Conservation (phyloP, 2,329 filamentous ascomycete species). For the Aspergillus spinulosporus region DNA sequence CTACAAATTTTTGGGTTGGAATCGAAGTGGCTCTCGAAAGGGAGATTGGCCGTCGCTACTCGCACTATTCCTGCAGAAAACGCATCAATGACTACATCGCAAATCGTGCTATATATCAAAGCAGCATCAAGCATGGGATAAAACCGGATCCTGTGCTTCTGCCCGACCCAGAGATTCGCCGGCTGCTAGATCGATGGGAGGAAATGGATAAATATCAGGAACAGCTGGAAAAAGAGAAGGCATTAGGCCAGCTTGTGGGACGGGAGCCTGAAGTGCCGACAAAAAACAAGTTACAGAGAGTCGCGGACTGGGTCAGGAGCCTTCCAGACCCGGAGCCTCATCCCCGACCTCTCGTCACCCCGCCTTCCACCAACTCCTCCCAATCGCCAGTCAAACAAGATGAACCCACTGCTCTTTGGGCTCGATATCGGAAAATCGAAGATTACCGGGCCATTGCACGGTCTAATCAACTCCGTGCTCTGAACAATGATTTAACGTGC, state of each 20-base stretch:
- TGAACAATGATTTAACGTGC: slow-evolving; percentile 2
- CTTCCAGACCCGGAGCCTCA: slow-evolving; percentile 11
- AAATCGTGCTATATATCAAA: slow-evolving; percentile 17
- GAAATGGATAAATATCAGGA: slow-evolving; percentile 17
- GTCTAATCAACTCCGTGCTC: background rate
- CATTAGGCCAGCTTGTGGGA: slow-evolving; percentile 3
- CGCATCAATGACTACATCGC: slow-evolving; percentile 23
- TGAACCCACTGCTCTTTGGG: slow-evolving; percentile 6
- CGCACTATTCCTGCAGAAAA: slow-evolving; percentile 32
- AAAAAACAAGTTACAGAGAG: slow-evolving; percentile 12
- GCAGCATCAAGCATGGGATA: slow-evolving; percentile 9
- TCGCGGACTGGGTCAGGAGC: slow-evolving; percentile 15
- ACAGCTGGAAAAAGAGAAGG: slow-evolving; percentile 11
- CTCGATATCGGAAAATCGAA: slow-evolving; percentile 6
- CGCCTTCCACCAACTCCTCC: slow-evolving; percentile 3
- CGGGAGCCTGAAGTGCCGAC: slow-evolving; percentile 5
- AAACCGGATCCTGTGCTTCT: slow-evolving; percentile 9
- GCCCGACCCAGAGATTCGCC: slow-evolving; percentile 4
- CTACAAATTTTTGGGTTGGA: slow-evolving; percentile 26
- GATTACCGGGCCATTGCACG: slow-evolving; percentile 5
- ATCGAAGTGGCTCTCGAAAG: slow-evolving; percentile 20
- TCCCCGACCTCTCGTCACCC: background rate
- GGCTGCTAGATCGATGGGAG: slow-evolving; percentile 19
- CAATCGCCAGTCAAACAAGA: slow-evolving; percentile 6
- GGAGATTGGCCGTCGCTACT: slow-evolving; percentile 27